Evolutionary conservation across 805 yeast species (phyloP).

Genomic region (Blastobotrys terrestris): DNA sequence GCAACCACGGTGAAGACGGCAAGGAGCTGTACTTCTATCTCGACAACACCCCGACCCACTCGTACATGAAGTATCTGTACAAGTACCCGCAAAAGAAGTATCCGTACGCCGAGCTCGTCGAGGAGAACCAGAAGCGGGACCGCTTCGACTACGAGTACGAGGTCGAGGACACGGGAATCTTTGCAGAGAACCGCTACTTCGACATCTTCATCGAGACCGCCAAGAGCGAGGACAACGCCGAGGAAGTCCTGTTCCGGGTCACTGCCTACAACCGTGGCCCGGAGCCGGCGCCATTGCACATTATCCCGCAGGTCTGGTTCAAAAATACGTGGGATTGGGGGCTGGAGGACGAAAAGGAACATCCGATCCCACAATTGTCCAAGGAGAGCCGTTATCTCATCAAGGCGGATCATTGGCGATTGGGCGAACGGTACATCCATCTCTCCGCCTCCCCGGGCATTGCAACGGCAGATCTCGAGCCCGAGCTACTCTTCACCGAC

Average conservation of each 20-base stretch:
- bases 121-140: constrained; percentile 58
- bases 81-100: constrained; percentile 84
- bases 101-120: constrained; percentile 72
- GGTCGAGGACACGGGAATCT: constrained; percentile 67
- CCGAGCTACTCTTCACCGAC: constrained; percentile 75
- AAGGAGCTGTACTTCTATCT: constrained; percentile 61
- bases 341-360: constrained; percentile 41
- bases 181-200: constrained; percentile 64
- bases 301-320: constrained; percentile 76
- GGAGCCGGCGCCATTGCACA: constrained; percentile 81
- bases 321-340: constrained; percentile 97
- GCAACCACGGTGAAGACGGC: constrained; percentile 95
- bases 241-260: constrained; percentile 72
- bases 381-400: constrained; percentile 36
- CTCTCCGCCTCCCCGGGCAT: constrained; percentile 84
- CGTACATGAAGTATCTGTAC: constrained; percentile 85
- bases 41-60: constrained; percentile 89
- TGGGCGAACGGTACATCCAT: constrained; percentile 57
- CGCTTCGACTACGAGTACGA: constrained; percentile 73
- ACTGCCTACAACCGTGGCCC: constrained; percentile 83
- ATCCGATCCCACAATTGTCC: constrained; percentile 28
- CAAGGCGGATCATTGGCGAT: constrained; percentile 57
- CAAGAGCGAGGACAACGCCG: constrained; percentile 72
- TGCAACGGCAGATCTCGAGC: constrained; percentile 59
- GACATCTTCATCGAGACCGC: constrained; percentile 90